Evolutionary conservation across 2,329 filamentous ascomycete species (phyloP).

Genomic region (Zopfia rhizophila): DNA sequence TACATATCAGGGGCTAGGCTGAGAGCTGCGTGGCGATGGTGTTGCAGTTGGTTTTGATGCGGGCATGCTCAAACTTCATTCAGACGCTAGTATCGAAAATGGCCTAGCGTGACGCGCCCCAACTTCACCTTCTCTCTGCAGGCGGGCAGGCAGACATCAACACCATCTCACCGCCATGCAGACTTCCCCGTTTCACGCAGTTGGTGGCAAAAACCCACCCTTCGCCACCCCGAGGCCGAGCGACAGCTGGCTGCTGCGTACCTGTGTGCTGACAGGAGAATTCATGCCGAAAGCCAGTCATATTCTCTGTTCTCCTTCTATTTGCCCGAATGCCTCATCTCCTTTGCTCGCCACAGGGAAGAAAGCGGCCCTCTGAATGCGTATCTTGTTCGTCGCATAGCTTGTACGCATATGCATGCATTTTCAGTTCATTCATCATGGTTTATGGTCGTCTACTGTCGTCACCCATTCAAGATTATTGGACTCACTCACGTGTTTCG

Average conservation of each 20-base stretch:
- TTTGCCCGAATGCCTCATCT: background rate
- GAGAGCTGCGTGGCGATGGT: background rate
- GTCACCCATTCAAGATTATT: too few species aligned
- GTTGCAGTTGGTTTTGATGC: background rate
- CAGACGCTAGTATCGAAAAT: conserved; percentile 1
- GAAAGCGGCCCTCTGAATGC: too few species aligned
- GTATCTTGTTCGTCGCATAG: too few species aligned
- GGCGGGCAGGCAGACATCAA: conserved; percentile 11
- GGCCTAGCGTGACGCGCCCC: background rate
- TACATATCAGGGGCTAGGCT: background rate
- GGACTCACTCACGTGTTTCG: too few species aligned
- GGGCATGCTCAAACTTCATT: background rate
- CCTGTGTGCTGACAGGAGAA: too few species aligned
- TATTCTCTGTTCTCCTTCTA: background rate
- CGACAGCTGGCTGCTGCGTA: background rate
- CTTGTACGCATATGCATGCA: too few species aligned
- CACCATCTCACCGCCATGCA: conserved; percentile 4
- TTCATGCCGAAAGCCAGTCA: background rate
- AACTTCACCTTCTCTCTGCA: conserved; percentile 4
- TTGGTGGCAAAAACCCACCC: background rate
- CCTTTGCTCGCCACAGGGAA: too few species aligned
- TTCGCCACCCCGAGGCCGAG: background rate
- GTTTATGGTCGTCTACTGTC: too few species aligned
- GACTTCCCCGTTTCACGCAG: background rate
- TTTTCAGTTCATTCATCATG: too few species aligned